Conservation (phyloP, 805 yeast genomes). For the Candida nonsorbophila region DNA sequence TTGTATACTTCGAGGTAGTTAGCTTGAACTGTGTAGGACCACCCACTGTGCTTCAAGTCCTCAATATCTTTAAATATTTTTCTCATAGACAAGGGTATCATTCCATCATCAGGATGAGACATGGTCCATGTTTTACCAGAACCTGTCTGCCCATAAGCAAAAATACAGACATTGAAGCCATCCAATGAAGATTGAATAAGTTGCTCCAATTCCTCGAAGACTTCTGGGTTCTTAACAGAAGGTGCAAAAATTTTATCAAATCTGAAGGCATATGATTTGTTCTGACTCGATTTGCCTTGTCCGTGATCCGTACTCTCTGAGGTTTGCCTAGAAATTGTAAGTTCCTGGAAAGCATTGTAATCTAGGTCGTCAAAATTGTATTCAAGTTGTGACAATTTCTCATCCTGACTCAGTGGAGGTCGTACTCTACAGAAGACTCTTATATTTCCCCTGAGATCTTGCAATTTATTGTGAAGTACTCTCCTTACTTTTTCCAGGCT, state of each 20-base stretch:
- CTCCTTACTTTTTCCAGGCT: constrained; percentile 57
- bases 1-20: constrained; percentile 89
- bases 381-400: constrained; percentile 10
- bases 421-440: constrained; percentile 85
- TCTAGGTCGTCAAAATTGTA: constrained; percentile 21
- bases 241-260: constrained; percentile 77
- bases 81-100: constrained; percentile 70
- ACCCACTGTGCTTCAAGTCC: constrained; percentile 47
- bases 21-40: constrained; percentile 60
- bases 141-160: constrained; percentile 97
- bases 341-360: constrained; percentile 30
- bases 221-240: constrained; percentile 47
- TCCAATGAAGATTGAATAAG: constrained; percentile 73
- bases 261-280: constrained; percentile 35
- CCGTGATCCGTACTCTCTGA: constrained; percentile 4
- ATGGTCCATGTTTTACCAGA: constrained; percentile 92
- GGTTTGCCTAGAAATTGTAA: constrained; percentile 18
- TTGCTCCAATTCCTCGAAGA: constrained; percentile 83
- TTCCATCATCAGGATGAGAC: constrained; percentile 67
- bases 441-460: constrained; percentile 87
- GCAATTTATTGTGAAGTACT: constrained; percentile 63
- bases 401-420: constrained; percentile 33
- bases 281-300: constrained; percentile 1
- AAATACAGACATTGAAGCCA: constrained; percentile 88
- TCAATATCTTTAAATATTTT: constrained; percentile 61